Base-by-base conservation (phyloP, 805 yeast genomes). In the Lipomyces kockii region DNA sequence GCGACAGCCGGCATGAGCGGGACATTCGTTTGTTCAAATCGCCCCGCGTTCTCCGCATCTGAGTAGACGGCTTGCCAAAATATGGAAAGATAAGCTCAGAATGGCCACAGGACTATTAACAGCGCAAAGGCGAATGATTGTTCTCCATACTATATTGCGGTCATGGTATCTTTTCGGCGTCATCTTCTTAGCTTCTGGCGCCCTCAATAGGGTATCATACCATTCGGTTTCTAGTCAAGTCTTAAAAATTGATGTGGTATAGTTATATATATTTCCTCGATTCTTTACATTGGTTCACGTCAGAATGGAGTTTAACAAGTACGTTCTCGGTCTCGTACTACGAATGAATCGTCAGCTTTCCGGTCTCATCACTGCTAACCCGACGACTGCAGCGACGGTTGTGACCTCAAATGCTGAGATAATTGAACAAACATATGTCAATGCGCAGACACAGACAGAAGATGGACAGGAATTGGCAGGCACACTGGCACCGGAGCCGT, bases 401-500 rank as follows among this genome's bases (percentile, higher is more conserved):
- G 37, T 37, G 34, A 27, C 27, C 2, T 32, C 11, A 20, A 29
- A 11, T 3, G 20, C 27, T 20, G 63, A 22, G 6, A 43, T 25
- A 8, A 25, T 7, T 34, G 59, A 62, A n/a, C 29, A n/a, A 17
- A 22, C 32, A 9, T 66, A 59, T 37, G 66, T 67, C 9, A 49
- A 63, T 37, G 66, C 64, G 22, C 65, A 62, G 57, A 69, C 70
- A 3, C 72, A 69, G 62, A 69, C 72, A 2, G 70, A 61, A 11
- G 62, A 57, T 43, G n/a, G 32, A 22, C 27, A 32, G 39, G 20
- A 34, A 43, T 17, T 11, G n/a, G 20, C 39, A 46, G 3, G 37
- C 14, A 17, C 17, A 39, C 34, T 8, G 22, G 49, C 9, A 60
- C 52, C 61, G 12, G 52, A 57, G 49, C 20, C 14, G 1, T n/a